These are phyloP conservation scores for Tolypocladium endophyticum DNA, from an alignment of 2,329 filamentous ascomycete genomes.

Conservation along the genomic window DNA sequence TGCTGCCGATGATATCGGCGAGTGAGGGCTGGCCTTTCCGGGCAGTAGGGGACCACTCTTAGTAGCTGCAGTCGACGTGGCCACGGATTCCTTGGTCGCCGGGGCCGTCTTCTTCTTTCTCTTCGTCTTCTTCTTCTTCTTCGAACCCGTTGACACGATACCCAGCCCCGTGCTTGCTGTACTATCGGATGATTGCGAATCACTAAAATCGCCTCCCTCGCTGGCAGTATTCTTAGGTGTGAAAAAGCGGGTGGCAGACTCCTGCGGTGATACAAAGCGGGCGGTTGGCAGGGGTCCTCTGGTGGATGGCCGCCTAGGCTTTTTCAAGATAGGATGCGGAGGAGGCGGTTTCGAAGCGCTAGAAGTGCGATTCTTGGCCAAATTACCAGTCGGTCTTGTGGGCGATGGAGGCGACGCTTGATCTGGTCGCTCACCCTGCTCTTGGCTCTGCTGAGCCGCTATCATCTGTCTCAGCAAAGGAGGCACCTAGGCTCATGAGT, in stretches of 20 bases:
- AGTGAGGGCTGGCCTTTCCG: conserved; percentile 37
- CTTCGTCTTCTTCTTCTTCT: conserved; percentile 13
- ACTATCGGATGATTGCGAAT: conserved; percentile 30
- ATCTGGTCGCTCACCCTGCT: conserved; percentile 4
- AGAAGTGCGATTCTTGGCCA: conserved; percentile 23
- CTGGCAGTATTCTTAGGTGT: conserved; percentile 23
- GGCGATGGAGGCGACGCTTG: conserved; percentile 5
- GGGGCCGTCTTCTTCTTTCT: conserved; percentile 13
- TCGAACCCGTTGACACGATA: conserved; percentile 15
- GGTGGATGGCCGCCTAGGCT: conserved; percentile 41
- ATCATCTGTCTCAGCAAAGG: conserved; percentile 18
- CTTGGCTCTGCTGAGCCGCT: conserved; percentile 10
- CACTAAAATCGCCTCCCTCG: conserved; percentile 21
- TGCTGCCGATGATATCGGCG: conserved; percentile 24
- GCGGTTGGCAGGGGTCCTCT: conserved; percentile 47
- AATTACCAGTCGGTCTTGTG: conserved; percentile 10
- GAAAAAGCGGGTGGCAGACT: too few species aligned
- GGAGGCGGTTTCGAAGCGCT: conserved; percentile 33
- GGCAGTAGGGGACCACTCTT: conserved; percentile 36
- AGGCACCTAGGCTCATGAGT: conserved; percentile 11
- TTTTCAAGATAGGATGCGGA: conserved; percentile 49
- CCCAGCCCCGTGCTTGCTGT: conserved; percentile 21
- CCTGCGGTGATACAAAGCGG: conserved; percentile 37
- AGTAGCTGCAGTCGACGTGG: conserved; percentile 25
- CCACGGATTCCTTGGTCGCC: conserved; percentile 30